Percentiles rank a stretch among this genome's conserved stretches.
These are phyloP conservation scores for Pezicula rhizophila DNA, from an alignment of 2,329 filamentous ascomycete species.

Conservation along the genomic window DNA sequence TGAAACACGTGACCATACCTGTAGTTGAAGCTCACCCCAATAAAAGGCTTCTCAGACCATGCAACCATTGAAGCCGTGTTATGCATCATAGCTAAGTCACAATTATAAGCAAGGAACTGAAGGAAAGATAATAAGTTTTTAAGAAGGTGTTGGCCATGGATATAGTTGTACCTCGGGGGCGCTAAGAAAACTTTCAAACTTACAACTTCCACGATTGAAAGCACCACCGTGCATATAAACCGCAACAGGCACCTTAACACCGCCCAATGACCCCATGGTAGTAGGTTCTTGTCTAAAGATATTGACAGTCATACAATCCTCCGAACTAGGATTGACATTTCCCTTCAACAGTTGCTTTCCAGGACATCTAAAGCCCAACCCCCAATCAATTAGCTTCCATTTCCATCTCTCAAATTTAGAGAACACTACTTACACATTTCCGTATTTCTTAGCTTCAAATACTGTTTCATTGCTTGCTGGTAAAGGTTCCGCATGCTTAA, in stretches of 20 bases:
- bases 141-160: background rate
- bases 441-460: slow-evolving; percentile 30
- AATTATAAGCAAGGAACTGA: slow-evolving; percentile 50
- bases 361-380: slow-evolving; percentile 27
- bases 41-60: slow-evolving; percentile 44
- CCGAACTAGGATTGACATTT: slow-evolving; percentile 22
- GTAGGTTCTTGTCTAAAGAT: slow-evolving; percentile 32
- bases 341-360: slow-evolving; percentile 23
- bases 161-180: background rate
- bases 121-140: background rate
- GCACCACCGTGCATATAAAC: slow-evolving; percentile 58
- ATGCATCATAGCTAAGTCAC: slow-evolving; percentile 39
- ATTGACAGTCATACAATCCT: slow-evolving; percentile 47
- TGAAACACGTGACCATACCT: slow-evolving; percentile 2
- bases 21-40: slow-evolving; percentile 57
- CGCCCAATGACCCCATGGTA: slow-evolving; percentile 9
- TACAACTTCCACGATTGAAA: slow-evolving; percentile 39
- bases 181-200: background rate
- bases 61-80: slow-evolving; percentile 57
- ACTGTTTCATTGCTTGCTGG: slow-evolving; percentile 14
- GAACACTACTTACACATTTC: slow-evolving; percentile 22
- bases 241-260: slow-evolving; percentile 37
- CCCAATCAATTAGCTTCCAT: background rate
- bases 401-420: background rate
- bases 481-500: slow-evolving; percentile 28